phyloP scores from a whole-genome alignment of 495 filamentous ascomycete genomes.

The Tuber aestivum region DNA sequence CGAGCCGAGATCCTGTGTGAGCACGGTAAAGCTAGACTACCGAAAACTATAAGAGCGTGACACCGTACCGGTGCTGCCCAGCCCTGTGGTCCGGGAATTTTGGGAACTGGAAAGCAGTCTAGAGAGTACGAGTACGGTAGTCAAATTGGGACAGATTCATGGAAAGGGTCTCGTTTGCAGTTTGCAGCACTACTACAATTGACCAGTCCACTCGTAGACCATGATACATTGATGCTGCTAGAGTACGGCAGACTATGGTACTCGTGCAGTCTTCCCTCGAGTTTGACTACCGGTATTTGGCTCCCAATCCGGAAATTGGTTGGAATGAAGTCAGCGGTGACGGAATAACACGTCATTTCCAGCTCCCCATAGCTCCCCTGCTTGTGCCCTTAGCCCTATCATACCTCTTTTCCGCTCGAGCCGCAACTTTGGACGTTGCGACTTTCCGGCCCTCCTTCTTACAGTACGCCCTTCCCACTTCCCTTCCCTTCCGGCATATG shows the following conservation, averaged over 20 bases:
- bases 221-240: not conserved
- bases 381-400: not conserved
- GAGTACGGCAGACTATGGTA: too few species aligned
- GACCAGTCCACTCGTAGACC: not conserved
- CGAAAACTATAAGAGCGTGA: not conserved
- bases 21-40: not conserved
- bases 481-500: too few species aligned
- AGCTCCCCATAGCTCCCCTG: too few species aligned
- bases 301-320: not conserved
- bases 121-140: too few species aligned
- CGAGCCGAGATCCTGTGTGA: not conserved
- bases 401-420: not conserved
- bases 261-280: too few species aligned
- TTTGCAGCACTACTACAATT: not conserved
- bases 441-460: too few species aligned
- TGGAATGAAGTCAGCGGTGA: slow-evolving; percentile 1
- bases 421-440: too few species aligned
- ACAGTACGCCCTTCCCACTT: too few species aligned
- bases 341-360: not conserved
- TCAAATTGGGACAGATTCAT: not conserved
- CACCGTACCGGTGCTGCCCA: not conserved
- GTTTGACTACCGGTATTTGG: not conserved
- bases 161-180: not conserved
- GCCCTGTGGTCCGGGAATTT: not conserved
- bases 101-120: not conserved